Conservation (phyloP, 306 rosid genomes). For the Nissolia schottii region DNA sequence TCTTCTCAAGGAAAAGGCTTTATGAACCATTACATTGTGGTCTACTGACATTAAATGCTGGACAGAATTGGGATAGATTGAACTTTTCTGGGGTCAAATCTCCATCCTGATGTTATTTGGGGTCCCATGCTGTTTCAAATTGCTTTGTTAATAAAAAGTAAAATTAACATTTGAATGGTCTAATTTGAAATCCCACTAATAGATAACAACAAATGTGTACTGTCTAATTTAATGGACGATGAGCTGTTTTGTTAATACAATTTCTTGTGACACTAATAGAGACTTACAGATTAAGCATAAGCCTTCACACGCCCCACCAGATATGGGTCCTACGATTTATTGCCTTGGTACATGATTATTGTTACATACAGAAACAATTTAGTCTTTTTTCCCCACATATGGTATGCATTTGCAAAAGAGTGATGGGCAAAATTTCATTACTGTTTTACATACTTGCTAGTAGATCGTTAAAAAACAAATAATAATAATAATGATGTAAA, state of each 20-base stretch:
- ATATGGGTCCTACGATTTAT: not conserved
- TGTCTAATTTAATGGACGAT: not conserved
- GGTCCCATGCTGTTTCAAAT: slow-evolving; percentile 6
- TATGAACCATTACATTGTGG: not conserved
- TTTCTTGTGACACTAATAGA: too few relatives aligned
- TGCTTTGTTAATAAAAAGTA: not conserved
- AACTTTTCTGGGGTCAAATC: not conserved
- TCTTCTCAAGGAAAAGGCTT: not conserved
- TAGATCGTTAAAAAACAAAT: not conserved
- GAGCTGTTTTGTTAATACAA: too few relatives aligned
- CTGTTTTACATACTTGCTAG: not conserved
- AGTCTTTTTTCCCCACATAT: not conserved
- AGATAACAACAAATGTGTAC: too few relatives aligned
- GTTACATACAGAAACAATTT: not conserved
- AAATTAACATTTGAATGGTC: not conserved
- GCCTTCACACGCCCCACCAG: not conserved
- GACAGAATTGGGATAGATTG: not conserved
- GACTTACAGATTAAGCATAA: not conserved
- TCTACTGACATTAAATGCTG: not conserved
- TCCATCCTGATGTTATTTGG: not conserved
- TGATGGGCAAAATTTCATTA: not conserved
- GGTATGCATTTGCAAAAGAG: not conserved
- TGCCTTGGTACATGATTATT: not conserved
- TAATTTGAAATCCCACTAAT: not conserved
- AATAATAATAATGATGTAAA: not conserved